phyloP scores from a whole-genome alignment of 495 filamentous ascomycete genomes.

The Penicillium turbatum region DNA sequence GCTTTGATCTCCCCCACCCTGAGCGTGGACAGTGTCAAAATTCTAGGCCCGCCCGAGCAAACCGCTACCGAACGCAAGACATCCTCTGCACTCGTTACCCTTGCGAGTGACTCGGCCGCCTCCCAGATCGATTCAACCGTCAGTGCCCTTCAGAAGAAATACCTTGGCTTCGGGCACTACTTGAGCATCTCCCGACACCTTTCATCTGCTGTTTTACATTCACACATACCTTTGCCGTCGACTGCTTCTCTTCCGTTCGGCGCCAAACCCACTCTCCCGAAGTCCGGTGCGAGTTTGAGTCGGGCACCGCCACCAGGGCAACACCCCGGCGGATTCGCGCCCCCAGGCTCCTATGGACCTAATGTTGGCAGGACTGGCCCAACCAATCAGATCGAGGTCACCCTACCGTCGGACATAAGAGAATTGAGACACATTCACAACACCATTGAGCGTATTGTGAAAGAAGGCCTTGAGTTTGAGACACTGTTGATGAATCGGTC shows the following conservation, averaged over 20 bases:
- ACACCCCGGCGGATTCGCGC: conserved; percentile 73
- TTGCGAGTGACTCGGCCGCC: conserved; percentile 78
- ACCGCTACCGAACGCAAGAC: conserved; percentile 66
- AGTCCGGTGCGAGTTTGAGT: conserved; percentile 36
- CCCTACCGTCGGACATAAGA: conserved; percentile 71
- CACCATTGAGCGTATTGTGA: conserved; percentile 72
- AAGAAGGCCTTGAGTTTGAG: conserved; percentile 84
- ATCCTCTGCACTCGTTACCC: conserved; percentile 74
- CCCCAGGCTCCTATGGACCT: conserved; percentile 64
- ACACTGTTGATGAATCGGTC: conserved; percentile 83
- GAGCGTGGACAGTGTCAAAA: conserved; percentile 70
- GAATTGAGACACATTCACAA: conserved; percentile 83
- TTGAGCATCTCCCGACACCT: conserved; percentile 76
- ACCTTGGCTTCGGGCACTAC: conserved; percentile 84
- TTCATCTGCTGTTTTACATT: conserved; percentile 70
- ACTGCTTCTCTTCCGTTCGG: conserved; percentile 71
- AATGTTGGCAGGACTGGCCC: conserved; percentile 34
- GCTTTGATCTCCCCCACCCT: conserved; percentile 63
- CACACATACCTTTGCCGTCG: conserved; percentile 48
- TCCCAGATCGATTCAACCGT: conserved; percentile 82
- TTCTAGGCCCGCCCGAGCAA: conserved; percentile 60
- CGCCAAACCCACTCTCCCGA: conserved; percentile 62
- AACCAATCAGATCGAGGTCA: conserved; percentile 66
- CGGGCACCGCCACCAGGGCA: conserved; percentile 57
- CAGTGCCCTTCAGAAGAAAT: conserved; percentile 73